Evolutionary conservation across 2,329 filamentous ascomycete genomes (phyloP).

Genomic region (Gnomoniopsis smithogilvyi): DNA sequence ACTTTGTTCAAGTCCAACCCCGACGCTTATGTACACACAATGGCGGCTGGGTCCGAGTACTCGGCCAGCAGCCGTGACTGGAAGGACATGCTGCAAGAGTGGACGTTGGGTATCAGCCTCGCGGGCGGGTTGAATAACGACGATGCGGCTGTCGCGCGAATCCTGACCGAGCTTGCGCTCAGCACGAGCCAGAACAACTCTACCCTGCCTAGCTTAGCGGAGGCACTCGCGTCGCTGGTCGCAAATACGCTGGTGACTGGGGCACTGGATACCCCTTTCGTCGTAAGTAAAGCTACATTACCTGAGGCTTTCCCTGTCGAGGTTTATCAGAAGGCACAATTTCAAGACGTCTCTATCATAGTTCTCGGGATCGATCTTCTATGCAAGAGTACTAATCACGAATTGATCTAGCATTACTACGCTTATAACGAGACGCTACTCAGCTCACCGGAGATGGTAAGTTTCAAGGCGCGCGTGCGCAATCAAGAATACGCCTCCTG

Average conservation of each 20-base stretch:
- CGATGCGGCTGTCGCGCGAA: constrained; percentile 56
- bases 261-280: constrained; percentile 57
- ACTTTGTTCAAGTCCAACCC: constrained; percentile 32
- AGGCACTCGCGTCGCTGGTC: constrained; percentile 68
- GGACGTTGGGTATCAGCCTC: constrained; percentile 53
- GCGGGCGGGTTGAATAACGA: constrained; percentile 51
- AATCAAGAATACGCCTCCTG: constrained; percentile 70
- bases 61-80: constrained; percentile 41
- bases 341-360: no score
- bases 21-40: constrained; percentile 51
- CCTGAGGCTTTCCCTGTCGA: no score
- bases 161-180: constrained; percentile 55
- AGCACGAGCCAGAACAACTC: constrained; percentile 38
- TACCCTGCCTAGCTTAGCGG: constrained; percentile 63
- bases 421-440: constrained; percentile 38
- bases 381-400: no score
- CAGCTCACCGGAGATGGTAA: constrained; percentile 42
- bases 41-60: constrained; percentile 28
- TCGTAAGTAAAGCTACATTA: constrained; percentile 16
- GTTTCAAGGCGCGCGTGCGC: constrained; percentile 62
- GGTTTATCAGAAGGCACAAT: no score
- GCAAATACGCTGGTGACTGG: constrained; percentile 64
- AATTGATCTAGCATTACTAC: constrained; percentile 43
- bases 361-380: no score
- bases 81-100: constrained; percentile 52